phyloP scores from a whole-genome alignment of 2,329 filamentous ascomycete species.

The Fusarium staphyleae region DNA sequence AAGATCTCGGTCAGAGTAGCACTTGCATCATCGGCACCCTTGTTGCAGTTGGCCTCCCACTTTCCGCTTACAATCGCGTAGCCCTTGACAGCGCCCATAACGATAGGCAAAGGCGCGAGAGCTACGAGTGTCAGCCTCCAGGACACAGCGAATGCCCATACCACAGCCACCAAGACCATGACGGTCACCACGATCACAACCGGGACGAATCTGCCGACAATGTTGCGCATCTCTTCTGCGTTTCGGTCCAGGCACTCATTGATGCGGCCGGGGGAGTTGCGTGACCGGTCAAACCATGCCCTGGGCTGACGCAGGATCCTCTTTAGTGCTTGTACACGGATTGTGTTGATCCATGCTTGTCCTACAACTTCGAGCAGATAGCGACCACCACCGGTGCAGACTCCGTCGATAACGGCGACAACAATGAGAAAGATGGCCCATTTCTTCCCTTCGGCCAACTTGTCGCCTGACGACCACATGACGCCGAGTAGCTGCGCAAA shows the following conservation, averaged over 20 bases:
- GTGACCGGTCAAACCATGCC: conserved; percentile 76
- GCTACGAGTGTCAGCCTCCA: conserved; percentile 86
- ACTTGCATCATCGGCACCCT: conserved; percentile 65
- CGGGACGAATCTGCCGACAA: conserved; percentile 80
- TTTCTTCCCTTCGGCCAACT: conserved; percentile 58
- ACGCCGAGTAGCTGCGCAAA: conserved; percentile 76
- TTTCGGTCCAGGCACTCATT: conserved; percentile 79
- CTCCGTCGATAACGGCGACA: conserved; percentile 71
- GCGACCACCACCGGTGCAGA: conserved; percentile 69
- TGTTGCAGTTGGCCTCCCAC: conserved; percentile 76
- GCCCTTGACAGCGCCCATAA: conserved; percentile 69
- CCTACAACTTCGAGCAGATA: conserved; percentile 75
- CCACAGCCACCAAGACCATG: conserved; percentile 73
- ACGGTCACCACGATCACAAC: conserved; percentile 69
- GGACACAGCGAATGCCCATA: conserved; percentile 76
- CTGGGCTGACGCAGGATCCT: conserved; percentile 78
- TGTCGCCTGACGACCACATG: conserved; percentile 65
- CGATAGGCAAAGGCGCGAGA: conserved; percentile 70
- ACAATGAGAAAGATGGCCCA: conserved; percentile 76
- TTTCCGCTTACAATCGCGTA: conserved; percentile 70
- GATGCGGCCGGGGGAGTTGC: conserved; percentile 69
- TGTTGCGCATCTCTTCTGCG: conserved; percentile 85
- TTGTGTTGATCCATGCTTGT: conserved; percentile 77
- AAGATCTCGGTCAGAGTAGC: conserved; percentile 74
- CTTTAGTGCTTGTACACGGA: conserved; percentile 72